Conservation (phyloP, 208 protist species). For the Crithidia bombi region DNA sequence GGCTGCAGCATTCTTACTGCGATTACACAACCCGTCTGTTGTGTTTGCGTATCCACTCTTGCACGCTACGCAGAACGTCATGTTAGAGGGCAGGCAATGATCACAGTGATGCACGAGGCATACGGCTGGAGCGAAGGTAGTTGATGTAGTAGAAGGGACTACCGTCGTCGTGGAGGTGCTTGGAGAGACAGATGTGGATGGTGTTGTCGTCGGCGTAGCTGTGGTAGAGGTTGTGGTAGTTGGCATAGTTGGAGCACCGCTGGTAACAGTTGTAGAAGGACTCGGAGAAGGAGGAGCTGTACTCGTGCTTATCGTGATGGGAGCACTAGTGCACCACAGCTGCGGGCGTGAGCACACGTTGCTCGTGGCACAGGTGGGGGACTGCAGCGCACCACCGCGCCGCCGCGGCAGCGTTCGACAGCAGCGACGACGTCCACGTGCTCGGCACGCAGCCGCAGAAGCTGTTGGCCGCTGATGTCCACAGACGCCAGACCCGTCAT, state of each 20-base stretch:
- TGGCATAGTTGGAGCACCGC: not conserved
- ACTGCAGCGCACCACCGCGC: not conserved
- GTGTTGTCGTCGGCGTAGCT: not conserved
- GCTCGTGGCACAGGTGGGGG: not conserved
- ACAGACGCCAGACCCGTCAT: not conserved
- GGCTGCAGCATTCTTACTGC: not conserved
- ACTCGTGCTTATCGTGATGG: not conserved
- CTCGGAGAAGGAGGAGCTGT: not conserved
- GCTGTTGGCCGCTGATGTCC: conserved; percentile 11
- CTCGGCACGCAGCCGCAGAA: conserved; percentile 21
- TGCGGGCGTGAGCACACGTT: not conserved
- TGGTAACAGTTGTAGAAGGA: not conserved
- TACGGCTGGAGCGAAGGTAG: not conserved
- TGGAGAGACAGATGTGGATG: not conserved
- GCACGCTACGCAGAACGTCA: not conserved
- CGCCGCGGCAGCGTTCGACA: not conserved
- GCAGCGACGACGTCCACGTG: conserved; percentile 16
- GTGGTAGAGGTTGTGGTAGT: not conserved
- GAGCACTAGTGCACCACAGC: not conserved
- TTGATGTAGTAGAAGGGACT: not conserved
- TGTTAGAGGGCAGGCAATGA: not conserved
- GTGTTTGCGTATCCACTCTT: not conserved
- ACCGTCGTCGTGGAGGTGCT: not conserved
- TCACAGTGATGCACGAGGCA: not conserved
- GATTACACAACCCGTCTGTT: not conserved